Evolutionary conservation across 805 yeast species (phyloP).

Genomic region (Kluyveromyces aestuarii): DNA sequence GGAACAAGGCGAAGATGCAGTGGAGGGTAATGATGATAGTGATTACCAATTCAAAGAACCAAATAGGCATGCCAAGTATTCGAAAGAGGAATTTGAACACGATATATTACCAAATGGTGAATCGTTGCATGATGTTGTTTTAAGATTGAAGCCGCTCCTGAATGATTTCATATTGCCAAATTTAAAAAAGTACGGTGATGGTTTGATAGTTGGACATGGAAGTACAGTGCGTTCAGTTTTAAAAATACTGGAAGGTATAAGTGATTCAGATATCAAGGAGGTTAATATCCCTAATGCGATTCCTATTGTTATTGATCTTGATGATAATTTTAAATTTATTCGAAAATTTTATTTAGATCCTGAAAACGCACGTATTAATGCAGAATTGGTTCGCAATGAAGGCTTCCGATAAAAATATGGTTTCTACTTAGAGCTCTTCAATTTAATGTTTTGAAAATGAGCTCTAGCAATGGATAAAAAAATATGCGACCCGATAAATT

Average conservation of each 20-base stretch:
- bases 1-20: conserved; percentile 30
- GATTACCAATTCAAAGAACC: conserved; percentile 31
- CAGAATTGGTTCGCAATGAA: conserved; percentile 71
- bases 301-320: conserved; percentile 62
- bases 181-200: conserved; percentile 42
- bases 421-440: no score
- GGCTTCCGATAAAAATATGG: conserved; percentile 36
- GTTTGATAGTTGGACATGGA: conserved; percentile 72
- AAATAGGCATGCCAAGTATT: conserved; percentile 25
- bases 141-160: conserved; percentile 52
- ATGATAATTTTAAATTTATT: conserved; percentile 37
- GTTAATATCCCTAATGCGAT: conserved; percentile 80
- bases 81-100: conserved; percentile 30
- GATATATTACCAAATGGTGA: conserved; percentile 58
- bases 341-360: conserved; percentile 67
- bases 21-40: conserved; percentile 13
- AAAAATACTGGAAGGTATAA: conserved; percentile 55
- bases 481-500: neutral
- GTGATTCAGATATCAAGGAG: conserved; percentile 60
- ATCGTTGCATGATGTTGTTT: conserved; percentile 62
- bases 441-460: no score
- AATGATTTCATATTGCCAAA: conserved; percentile 38
- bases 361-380: conserved; percentile 67
- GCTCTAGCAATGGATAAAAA: neutral
- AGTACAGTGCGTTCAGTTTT: conserved; percentile 69